These are phyloP conservation scores for Hypoxylon cercidicola DNA, from an alignment of 495 filamentous ascomycete genomes.

Conservation along the genomic window DNA sequence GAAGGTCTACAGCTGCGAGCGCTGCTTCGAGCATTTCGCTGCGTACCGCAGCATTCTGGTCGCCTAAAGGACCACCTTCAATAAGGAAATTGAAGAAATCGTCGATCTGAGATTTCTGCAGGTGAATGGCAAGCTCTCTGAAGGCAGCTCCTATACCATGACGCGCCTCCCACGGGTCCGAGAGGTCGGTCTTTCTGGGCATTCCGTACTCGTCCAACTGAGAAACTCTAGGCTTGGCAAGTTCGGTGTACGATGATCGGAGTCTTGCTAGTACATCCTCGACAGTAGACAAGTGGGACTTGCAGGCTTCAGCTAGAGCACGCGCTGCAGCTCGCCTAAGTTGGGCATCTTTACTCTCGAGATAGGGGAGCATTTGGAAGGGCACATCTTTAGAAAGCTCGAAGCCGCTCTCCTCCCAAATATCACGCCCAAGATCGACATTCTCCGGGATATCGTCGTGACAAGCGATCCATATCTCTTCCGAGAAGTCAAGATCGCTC, in stretches of 20 bases:
- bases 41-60: conserved; percentile 78
- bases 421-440: conserved; percentile 79
- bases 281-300: conserved; percentile 59
- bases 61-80: conserved; percentile 81
- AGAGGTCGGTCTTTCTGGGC: conserved; percentile 82
- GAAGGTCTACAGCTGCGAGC: conserved; percentile 77
- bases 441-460: conserved; percentile 94
- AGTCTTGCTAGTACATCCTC: conserved; percentile 68
- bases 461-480: conserved; percentile 91
- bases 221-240: conserved; percentile 81
- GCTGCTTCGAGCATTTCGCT: conserved; percentile 94
- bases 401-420: conserved; percentile 94
- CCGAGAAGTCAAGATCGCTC: conserved; percentile 82
- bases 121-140: conserved; percentile 75
- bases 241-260: conserved; percentile 73
- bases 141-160: conserved; percentile 90
- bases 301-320: conserved; percentile 78
- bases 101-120: conserved; percentile 75
- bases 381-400: conserved; percentile 71
- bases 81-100: conserved; percentile 86
- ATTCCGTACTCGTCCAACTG: conserved; percentile 92
- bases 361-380: conserved; percentile 76
- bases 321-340: conserved; percentile 85
- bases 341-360: conserved; percentile 79
- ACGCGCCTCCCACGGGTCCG: conserved; percentile 89